Evolutionary conservation across 495 filamentous ascomycete genomes (phyloP).

Genomic region (Xylaria venustula): DNA sequence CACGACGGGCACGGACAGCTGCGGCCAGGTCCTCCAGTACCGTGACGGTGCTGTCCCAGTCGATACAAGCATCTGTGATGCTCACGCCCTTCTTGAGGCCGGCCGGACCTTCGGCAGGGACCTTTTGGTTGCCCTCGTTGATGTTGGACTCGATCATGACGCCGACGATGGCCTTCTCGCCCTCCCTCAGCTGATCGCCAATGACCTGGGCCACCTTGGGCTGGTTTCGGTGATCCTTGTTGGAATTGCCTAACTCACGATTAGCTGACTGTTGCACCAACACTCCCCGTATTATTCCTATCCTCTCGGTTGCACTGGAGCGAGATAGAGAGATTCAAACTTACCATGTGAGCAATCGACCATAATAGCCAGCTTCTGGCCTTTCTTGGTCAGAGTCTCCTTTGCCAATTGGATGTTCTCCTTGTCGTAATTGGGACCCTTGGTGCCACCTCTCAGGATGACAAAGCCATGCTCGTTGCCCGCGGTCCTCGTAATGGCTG

Average conservation of each 20-base stretch:
- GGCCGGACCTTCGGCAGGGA: slow-evolving; percentile 75
- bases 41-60: slow-evolving; percentile 85
- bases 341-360: slow-evolving; percentile 93
- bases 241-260: slow-evolving; percentile 59
- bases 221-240: slow-evolving; percentile 82
- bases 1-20: slow-evolving; percentile 75
- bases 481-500: slow-evolving; percentile 86
- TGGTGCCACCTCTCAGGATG: slow-evolving; percentile 86
- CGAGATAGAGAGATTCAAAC: slow-evolving; percentile 9
- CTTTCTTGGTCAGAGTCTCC: slow-evolving; percentile 79
- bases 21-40: slow-evolving; percentile 86
- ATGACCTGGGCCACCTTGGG: slow-evolving; percentile 84
- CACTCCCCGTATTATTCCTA: background rate
- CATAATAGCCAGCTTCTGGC: slow-evolving; percentile 88
- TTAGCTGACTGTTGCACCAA: slow-evolving; percentile 16
- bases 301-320: background rate
- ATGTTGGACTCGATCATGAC: slow-evolving; percentile 99
- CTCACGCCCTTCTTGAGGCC: slow-evolving; percentile 87
- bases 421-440: slow-evolving; percentile 92
- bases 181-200: slow-evolving; percentile 79
- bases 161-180: slow-evolving; percentile 85
- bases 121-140: slow-evolving; percentile 93
- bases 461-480: slow-evolving; percentile 98
- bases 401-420: slow-evolving; percentile 76
- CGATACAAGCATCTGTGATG: slow-evolving; percentile 96